A percentile compares a stretch with the other conserved stretches of the same genome.
Conservation (phyloP, 192 early-diverging fungal genomes). For the Coemansia sp. region DNA sequence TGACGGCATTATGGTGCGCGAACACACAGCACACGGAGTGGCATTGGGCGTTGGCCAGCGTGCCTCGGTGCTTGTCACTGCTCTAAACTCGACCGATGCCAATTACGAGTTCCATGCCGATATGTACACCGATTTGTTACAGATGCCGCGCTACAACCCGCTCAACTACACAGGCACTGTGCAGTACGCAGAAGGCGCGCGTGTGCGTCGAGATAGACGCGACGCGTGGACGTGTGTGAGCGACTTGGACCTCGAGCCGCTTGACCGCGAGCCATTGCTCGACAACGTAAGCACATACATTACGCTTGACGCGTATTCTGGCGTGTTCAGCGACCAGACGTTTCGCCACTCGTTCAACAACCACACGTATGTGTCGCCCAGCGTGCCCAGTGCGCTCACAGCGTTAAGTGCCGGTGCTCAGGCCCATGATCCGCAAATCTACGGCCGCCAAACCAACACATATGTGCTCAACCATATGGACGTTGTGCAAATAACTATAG, state of each 20-base stretch:
- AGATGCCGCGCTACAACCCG: conserved; percentile 54
- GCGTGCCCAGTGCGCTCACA: conserved; percentile 64
- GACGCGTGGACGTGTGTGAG: conserved; percentile 42
- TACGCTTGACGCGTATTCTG: conserved; percentile 57
- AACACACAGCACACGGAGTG: conserved; percentile 55
- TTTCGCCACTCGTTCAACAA: conserved; percentile 83
- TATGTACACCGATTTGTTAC: conserved; percentile 72
- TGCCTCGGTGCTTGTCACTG: conserved; percentile 73
- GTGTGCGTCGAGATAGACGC: conserved; percentile 8
- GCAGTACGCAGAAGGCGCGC: conserved; percentile 48
- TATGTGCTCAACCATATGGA: conserved; percentile 64
- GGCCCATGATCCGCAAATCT: conserved; percentile 54
- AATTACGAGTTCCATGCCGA: conserved; percentile 76
- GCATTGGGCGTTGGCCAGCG: conserved; percentile 70
- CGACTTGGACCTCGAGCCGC: conserved; percentile 60
- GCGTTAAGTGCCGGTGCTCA: conserved; percentile 59
- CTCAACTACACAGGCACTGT: conserved; percentile 63
- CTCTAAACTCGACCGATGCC: conserved; percentile 52
- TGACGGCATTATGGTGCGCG: conserved; percentile 67
- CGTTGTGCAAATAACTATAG: conserved; percentile 66
- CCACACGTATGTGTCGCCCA: conserved; percentile 62
- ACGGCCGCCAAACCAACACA: conserved; percentile 63
- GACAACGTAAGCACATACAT: conserved; percentile 41
- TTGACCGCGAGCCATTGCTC: conserved; percentile 45
- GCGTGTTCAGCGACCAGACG: conserved; percentile 66